Conservation (phyloP, 1,284 basidiomycete species). For the Phellinidium pouzarii region DNA sequence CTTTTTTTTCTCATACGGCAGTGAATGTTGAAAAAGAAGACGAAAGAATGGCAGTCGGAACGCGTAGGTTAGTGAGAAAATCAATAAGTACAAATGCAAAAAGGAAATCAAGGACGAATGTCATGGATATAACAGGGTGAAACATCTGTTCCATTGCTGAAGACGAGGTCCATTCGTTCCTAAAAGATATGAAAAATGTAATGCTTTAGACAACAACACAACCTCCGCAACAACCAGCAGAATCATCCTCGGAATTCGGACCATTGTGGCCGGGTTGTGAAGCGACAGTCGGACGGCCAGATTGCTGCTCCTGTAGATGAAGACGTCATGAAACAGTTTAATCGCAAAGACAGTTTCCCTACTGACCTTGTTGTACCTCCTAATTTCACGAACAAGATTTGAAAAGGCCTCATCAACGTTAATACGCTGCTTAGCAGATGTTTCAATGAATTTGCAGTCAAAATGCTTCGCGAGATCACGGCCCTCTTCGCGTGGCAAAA, state of each 20-base stretch:
- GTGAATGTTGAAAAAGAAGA: background rate
- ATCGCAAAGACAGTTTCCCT: background rate
- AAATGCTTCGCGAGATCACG: conserved; percentile 96
- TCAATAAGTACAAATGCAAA: conserved; percentile 9
- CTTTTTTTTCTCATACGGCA: conserved; percentile 4
- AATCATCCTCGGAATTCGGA: conserved; percentile 47
- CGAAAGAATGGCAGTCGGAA: background rate
- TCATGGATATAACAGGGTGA: background rate
- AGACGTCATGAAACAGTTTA: conserved; percentile 20
- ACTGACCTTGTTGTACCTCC: conserved; percentile 87
- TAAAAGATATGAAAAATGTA: background rate
- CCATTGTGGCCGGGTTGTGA: conserved; percentile 39
- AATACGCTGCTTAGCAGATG: conserved; percentile 96
- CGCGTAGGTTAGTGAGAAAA: conserved; percentile 5
- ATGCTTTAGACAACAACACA: conserved; percentile 54
- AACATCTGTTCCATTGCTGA: background rate
- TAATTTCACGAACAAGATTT: conserved; percentile 93
- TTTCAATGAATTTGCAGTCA: conserved; percentile 96
- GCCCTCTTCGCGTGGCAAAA: conserved; percentile 62
- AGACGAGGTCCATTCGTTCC: background rate
- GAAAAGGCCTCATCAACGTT: conserved; percentile 99
- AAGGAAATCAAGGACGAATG: background rate
- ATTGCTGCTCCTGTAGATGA: conserved; percentile 47
- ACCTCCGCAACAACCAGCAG: conserved; percentile 63
- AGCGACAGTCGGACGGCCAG: conserved; percentile 43